Evolutionary conservation across 345 rosid genomes (phyloP).

Genomic region (Angophora floribunda): DNA sequence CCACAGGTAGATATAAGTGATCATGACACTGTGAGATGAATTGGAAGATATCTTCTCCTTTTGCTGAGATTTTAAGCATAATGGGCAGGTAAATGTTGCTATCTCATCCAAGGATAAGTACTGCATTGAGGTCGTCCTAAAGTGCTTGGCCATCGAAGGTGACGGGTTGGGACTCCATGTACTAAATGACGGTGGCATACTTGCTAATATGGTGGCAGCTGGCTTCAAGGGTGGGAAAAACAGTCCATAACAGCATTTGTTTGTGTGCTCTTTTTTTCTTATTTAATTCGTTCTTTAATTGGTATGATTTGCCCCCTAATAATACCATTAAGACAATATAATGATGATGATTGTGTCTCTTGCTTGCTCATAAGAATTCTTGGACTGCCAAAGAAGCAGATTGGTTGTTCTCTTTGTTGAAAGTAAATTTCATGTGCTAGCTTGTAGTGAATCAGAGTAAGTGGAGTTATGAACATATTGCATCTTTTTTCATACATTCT

Average conservation of each 20-base stretch:
- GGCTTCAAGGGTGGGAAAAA: slow-evolving; percentile 76
- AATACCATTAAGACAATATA: not conserved
- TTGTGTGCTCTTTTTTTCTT: not conserved
- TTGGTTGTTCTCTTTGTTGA: not conserved
- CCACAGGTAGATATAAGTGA: not conserved
- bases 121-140: slow-evolving; percentile 79
- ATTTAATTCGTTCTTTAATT: not conserved
- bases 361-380: not conserved
- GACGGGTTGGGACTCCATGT: slow-evolving; percentile 72
- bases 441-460: not conserved
- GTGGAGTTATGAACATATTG: not conserved
- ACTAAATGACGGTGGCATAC: slow-evolving; percentile 70
- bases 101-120: slow-evolving; percentile 68
- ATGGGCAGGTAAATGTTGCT: slow-evolving; percentile 62
- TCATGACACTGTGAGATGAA: not conserved
- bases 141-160: slow-evolving; percentile 83
- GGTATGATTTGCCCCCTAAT: not conserved
- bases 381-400: not conserved
- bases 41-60: not conserved
- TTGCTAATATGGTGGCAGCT: slow-evolving; percentile 75
- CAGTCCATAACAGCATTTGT: not conserved
- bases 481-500: not conserved
- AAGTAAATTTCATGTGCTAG: not conserved
- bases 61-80: not conserved
- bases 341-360: not conserved